These are phyloP conservation scores for Diaporthe sp. DNA, from an alignment of 2,329 filamentous ascomycete genomes.

Conservation along the genomic window DNA sequence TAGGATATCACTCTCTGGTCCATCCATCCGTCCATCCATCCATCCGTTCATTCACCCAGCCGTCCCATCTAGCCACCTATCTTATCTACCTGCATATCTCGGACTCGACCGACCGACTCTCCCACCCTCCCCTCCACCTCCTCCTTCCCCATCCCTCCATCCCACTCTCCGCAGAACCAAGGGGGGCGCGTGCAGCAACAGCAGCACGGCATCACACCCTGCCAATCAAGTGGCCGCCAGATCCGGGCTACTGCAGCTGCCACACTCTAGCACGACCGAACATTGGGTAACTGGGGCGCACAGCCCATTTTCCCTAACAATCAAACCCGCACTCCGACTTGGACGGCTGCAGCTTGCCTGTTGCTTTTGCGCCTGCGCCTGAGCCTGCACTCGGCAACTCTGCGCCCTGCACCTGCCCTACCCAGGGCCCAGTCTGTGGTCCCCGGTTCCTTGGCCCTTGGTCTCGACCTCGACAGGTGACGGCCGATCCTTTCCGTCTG, in stretches of 20 bases:
- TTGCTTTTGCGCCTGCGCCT: slow-evolving; percentile 13
- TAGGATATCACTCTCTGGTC: slow-evolving; percentile 6
- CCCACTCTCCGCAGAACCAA: slow-evolving; percentile 7
- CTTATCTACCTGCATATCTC: slow-evolving; percentile 14
- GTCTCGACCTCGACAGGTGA: neutral
- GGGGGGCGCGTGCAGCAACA: slow-evolving; percentile 4
- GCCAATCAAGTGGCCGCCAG: slow-evolving; percentile 18
- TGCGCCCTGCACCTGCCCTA: slow-evolving; percentile 6
- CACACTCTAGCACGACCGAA: slow-evolving; percentile 29
- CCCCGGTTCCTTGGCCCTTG: neutral
- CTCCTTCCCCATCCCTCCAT: neutral
- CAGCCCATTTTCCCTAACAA: slow-evolving; percentile 28
- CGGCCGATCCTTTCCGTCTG: neutral
- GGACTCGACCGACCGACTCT: neutral
- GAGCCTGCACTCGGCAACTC: neutral
- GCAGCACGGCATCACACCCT: slow-evolving; percentile 24
- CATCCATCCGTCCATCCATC: slow-evolving; percentile 23
- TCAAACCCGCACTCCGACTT: slow-evolving; percentile 17
- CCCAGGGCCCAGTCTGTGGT: neutral
- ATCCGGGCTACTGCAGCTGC: slow-evolving; percentile 32
- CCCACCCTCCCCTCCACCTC: neutral
- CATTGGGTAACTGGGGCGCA: slow-evolving; percentile 27
- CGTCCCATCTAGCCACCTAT: neutral
- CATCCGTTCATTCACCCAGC: slow-evolving; percentile 1
- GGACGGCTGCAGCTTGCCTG: slow-evolving; percentile 14